These are phyloP conservation scores for Corymbia maculata DNA, from an alignment of 345 rosid genomes.

Conservation along the genomic window DNA sequence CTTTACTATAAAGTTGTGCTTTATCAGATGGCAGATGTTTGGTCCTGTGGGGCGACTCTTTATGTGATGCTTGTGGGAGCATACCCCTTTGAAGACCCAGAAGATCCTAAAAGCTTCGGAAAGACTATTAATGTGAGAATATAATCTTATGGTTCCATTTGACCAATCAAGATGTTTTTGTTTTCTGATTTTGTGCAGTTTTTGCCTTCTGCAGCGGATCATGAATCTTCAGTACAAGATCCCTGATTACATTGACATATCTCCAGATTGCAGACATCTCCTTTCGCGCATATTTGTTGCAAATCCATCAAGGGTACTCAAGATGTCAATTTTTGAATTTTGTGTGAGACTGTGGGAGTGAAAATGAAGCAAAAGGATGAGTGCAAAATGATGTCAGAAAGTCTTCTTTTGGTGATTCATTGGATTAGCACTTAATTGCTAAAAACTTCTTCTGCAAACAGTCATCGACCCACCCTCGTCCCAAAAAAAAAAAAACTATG, in stretches of 20 bases:
- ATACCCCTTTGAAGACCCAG: conserved; percentile 89
- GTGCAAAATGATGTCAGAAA: neutral
- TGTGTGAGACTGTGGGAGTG: neutral
- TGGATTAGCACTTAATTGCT: neutral
- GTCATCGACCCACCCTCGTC: neutral
- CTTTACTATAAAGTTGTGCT: neutral
- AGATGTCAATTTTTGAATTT: neutral
- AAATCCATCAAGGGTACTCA: conserved; percentile 48
- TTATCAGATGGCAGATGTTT: conserved; percentile 60
- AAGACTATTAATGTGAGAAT: conserved; percentile 66
- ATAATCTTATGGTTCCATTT: neutral
- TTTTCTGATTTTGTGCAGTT: neutral
- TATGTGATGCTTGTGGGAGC: conserved; percentile 96
- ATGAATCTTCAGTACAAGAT: conserved; percentile 83
- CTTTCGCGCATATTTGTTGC: conserved; percentile 78
- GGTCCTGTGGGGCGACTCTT: conserved; percentile 96
- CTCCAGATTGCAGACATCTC: conserved; percentile 78
- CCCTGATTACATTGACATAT: conserved; percentile 82
- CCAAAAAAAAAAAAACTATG: neutral
- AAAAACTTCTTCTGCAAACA: neutral
- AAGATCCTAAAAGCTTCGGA: conserved; percentile 78
- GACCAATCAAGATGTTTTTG: neutral
- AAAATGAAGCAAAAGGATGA: neutral
- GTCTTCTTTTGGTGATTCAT: neutral
- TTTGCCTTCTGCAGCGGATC: conserved; percentile 49